Conservation (phyloP, 1,284 basidiomycete species). For the Ceratobasidium papillatum region DNA sequence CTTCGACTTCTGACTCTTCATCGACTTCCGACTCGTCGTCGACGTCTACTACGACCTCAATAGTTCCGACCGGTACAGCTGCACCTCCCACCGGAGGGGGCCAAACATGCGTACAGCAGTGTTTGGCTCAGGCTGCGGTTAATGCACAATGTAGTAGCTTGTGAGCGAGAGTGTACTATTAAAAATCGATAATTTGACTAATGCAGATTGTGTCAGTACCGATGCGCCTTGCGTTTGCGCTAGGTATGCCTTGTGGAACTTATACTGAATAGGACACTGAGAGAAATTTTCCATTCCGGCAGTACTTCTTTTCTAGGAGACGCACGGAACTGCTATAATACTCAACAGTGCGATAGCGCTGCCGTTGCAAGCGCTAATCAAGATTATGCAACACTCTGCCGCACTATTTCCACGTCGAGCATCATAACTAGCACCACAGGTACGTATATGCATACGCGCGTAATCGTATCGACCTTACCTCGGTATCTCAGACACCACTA, state of each 20-base stretch:
- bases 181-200: neutral
- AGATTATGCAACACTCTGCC: neutral
- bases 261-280: neutral
- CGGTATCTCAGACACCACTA: too few species aligned
- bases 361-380: neutral
- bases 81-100: constrained; percentile 24
- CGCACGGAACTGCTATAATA: neutral
- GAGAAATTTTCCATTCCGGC: neutral
- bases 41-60: neutral
- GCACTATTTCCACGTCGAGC: neutral
- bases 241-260: neutral
- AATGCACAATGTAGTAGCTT: neutral
- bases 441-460: too few species aligned
- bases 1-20: neutral
- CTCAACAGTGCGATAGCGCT: constrained; percentile 2
- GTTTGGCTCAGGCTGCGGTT: constrained; percentile 4
- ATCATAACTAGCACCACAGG: neutral
- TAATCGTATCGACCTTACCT: too few species aligned
- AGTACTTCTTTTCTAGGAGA: neutral
- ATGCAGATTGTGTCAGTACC: neutral
- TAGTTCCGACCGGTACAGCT: neutral
- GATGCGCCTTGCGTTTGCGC: neutral
- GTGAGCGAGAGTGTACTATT: neutral
- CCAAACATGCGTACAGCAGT: constrained; percentile 3
- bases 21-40: neutral